A percentile compares a stretch with the other conserved stretches of the same genome.
Evolutionary conservation across 257 asterid genomes (phyloP).

Genomic region (Lantana camara): DNA sequence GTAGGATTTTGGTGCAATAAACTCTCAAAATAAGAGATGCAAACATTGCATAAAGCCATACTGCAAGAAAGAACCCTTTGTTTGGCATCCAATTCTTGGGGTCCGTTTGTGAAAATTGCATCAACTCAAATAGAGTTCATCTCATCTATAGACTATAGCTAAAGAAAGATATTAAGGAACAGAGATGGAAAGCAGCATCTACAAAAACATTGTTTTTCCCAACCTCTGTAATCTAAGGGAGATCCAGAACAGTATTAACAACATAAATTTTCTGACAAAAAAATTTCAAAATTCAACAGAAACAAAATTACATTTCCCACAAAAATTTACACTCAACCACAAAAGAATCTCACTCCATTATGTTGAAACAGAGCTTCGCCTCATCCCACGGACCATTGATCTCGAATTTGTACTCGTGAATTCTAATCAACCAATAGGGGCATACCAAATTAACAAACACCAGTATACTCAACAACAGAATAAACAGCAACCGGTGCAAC

Average conservation of each 20-base stretch:
- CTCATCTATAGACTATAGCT: too few relatives aligned
- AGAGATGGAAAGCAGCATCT: background rate
- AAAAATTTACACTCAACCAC: too few relatives aligned
- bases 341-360: constrained; percentile 51
- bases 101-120: too few relatives aligned
- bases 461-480: constrained; percentile 52
- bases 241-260: background rate
- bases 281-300: background rate
- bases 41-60: too few relatives aligned
- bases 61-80: too few relatives aligned
- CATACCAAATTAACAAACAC: constrained; percentile 76
- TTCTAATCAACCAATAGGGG: constrained; percentile 90
- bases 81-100: too few relatives aligned
- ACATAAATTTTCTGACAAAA: background rate
- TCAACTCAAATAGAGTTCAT: too few relatives aligned
- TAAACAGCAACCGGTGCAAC: constrained; percentile 62
- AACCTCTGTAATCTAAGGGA: too few relatives aligned
- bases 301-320: background rate
- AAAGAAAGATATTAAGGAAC: background rate
- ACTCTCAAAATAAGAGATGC: too few relatives aligned
- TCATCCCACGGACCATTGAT: constrained; percentile 98
- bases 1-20: too few relatives aligned
- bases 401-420: constrained; percentile 92
- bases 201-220: background rate
- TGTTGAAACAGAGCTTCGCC: constrained; percentile 86